Base-by-base conservation (phyloP, 495 filamentous ascomycete genomes). In the Monascus purpureus region DNA sequence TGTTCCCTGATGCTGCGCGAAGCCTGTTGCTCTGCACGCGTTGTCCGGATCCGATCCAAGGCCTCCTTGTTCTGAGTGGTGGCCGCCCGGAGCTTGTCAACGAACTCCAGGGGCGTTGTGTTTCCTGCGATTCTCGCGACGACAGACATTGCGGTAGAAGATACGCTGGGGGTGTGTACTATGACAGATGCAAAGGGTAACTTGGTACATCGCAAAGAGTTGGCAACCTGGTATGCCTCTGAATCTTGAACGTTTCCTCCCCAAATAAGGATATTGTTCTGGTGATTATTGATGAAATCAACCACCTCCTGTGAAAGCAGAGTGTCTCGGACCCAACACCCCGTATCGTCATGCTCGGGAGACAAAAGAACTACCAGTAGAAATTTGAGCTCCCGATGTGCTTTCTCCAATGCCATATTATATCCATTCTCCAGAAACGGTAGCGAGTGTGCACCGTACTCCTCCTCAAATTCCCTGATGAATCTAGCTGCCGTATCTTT, bases 321-420 rank as follows among this genome's bases (percentile, higher is more conserved):
- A 0, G 85, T 95, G 25, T 88, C 73, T 8, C 69, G 69, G 31
- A 90, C 75, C 61, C 87, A 97, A n/a, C 71, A 61, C 14, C 68
- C 67, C 2, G 82, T 95, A 43, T 93, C 83, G 42, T 95, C 90
- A 48, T 97, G 88, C 43, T 96, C 92, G 0, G 87, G 82, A 1
- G 84, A 84, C 11, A 93, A 51, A 4, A 96, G 65, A 3, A 96
- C 61, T 5, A 93, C 79, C 7, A 96, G 48, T 1, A 97, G 61
- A 49, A 92, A 93, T 40, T 87, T 86, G 32, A 94, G 59, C n/a
- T 95, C 83, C 35, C 68, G 73, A 52, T 96, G 93, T 1, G 90
- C 85, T 7, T 73, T 53, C 46, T 97, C 90, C 32, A 92, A 64
- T 0, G 85, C 82, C 52, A 88, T 81, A 12, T 90, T 83, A 49